Evolutionary conservation across 345 rosid species (phyloP).

Genomic region (Euclidium syriacum): DNA sequence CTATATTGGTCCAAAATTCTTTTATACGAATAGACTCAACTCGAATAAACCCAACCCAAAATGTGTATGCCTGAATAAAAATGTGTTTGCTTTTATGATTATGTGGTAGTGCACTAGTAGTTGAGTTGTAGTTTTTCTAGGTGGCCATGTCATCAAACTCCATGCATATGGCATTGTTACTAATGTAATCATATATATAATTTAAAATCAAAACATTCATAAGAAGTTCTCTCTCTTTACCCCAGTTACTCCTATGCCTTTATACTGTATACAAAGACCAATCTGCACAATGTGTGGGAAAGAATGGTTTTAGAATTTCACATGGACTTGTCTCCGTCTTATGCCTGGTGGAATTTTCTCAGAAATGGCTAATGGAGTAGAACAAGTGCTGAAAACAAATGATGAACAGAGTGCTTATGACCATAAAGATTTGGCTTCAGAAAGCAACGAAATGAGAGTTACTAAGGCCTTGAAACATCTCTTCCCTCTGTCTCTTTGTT

Average conservation of each 20-base stretch:
- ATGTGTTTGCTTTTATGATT: too few species aligned
- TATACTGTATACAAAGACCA: background rate
- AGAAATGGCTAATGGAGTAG: background rate
- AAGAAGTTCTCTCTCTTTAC: background rate
- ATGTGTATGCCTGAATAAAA: too few species aligned
- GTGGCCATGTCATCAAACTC: too few species aligned
- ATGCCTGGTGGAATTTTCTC: constrained; percentile 21
- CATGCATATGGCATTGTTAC: too few species aligned
- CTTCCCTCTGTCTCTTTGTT: background rate
- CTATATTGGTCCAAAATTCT: too few species aligned
- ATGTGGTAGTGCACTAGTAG: too few species aligned
- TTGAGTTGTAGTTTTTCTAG: too few species aligned
- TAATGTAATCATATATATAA: too few species aligned
- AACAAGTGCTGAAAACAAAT: constrained; percentile 3
- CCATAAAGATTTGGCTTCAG: constrained; percentile 1
- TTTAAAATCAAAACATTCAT: too few species aligned
- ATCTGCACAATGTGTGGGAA: constrained; percentile 5
- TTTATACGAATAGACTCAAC: too few species aligned
- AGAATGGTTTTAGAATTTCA: constrained; percentile 20
- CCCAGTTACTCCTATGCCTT: background rate
- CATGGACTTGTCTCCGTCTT: constrained; percentile 8
- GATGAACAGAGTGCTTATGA: constrained; percentile 16
- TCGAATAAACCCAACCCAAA: too few species aligned
- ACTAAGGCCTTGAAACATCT: background rate
- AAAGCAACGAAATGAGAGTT: constrained; percentile 2